These are phyloP conservation scores for Xylaria acuta DNA, from an alignment of 495 filamentous ascomycete species.

Conservation along the genomic window DNA sequence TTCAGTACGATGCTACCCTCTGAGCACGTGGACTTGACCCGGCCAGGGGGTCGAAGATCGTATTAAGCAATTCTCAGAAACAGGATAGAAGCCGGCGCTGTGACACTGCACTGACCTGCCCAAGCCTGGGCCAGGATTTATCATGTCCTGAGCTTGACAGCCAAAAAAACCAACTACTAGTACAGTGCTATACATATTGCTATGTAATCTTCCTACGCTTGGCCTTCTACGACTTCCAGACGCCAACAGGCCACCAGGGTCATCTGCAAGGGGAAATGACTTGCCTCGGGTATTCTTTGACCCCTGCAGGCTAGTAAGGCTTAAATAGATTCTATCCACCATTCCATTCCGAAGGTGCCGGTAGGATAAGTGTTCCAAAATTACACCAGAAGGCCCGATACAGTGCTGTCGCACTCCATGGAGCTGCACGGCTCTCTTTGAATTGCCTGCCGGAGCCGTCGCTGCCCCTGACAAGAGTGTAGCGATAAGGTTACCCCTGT, in stretches of 20 bases:
- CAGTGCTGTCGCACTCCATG: neutral
- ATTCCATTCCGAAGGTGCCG: slow-evolving; percentile 10
- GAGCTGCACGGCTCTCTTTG: slow-evolving; percentile 1
- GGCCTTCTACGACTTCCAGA: neutral
- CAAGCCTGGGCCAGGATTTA: neutral
- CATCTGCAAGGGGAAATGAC: neutral
- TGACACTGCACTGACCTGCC: neutral
- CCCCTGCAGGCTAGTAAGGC: slow-evolving; percentile 2
- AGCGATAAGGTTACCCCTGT: slow-evolving; percentile 15
- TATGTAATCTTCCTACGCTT: neutral
- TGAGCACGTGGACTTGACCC: neutral
- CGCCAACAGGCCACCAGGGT: neutral
- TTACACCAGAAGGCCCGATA: slow-evolving; percentile 23
- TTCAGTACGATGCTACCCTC: neutral
- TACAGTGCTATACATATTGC: neutral
- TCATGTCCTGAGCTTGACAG: neutral
- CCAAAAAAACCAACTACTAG: neutral
- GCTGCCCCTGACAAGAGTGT: slow-evolving; percentile 15
- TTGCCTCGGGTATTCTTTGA: slow-evolving; percentile 7
- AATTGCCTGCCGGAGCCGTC: slow-evolving; percentile 18
- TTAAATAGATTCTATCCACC: slow-evolving; percentile 3
- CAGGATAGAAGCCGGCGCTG: neutral
- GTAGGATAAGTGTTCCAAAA: slow-evolving; percentile 1
- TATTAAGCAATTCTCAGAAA: neutral
- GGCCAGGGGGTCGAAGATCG: neutral